Evolutionary conservation across 768 basidiomycete genomes (phyloP), one percentile per base, ranked within the genome.

Genomic region (Phylloporus sp.): DNA sequence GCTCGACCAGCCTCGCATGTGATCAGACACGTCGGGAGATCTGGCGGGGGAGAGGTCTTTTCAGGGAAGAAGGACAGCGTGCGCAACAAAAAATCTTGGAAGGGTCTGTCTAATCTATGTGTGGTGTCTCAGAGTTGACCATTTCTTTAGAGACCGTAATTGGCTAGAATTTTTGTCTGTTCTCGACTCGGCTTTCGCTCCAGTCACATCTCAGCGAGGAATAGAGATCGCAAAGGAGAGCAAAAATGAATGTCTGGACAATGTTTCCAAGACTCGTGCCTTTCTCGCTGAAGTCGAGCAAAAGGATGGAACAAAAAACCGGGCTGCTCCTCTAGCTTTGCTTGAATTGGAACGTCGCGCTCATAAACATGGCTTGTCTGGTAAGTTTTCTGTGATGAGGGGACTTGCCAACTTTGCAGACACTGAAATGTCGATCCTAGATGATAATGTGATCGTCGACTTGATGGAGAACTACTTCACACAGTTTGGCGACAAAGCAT

Each of bases 111-210:
- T 5, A 24, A 35, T 31, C 7, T 42, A n/a, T 42, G 8, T 35
- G 38, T 49, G 27, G 33, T 29, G 15, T 28, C 57, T 29, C 13
- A 46, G 15, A 35, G 11, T 38, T 48, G 35, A 82, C 24, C 1
- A 18, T 52, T 35, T 24, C 9, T 58, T n/a, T 44, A 79, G 89
- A 29, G 86, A 91, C 57, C 83, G 87, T 29, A 91, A 91, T 57
- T 92, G 90, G 90, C 71, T 88, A 6, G 88, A 90, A 57, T 90
- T 91, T 60, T 63, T 88, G 34, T 77, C 87, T 6, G 66, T 90
- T 18, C 65, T 91, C 6, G 83, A 91, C 50, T 81, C 79, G 2
- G 73, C 82, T 9, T 82, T 91, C 52, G 63, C 68, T 31, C 63
- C 70, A 40, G 44, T 72, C 32, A 57, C 64, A 1, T 53, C 63